Evolutionary conservation across 768 basidiomycete species (phyloP).

Genomic region (Termitomyces sp.): DNA sequence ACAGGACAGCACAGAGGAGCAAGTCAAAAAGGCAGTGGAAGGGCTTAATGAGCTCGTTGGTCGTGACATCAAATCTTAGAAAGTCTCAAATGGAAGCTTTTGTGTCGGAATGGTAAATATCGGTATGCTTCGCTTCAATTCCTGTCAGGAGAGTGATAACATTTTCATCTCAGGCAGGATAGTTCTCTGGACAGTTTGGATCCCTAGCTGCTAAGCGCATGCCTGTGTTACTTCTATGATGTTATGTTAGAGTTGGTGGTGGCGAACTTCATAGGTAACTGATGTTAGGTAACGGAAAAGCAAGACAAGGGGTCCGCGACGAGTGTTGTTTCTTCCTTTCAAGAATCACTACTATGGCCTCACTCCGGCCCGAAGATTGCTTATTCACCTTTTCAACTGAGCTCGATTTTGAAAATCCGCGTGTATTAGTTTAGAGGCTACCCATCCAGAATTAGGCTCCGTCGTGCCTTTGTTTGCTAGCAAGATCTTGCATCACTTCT

Average conservation of each 20-base stretch:
- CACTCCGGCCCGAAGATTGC: neutral
- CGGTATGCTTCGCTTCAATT: neutral
- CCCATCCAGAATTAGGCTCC: neutral
- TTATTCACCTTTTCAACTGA: neutral
- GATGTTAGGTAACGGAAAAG: neutral
- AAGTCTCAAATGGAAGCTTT: neutral
- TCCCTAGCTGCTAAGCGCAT: too few species aligned
- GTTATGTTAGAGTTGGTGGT: neutral
- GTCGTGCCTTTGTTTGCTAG: conserved; percentile 5
- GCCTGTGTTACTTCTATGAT: neutral
- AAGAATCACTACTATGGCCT: neutral
- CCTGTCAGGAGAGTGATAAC: neutral
- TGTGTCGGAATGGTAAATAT: neutral
- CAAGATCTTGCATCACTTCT: conserved; percentile 2
- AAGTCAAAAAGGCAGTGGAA: conserved; percentile 44
- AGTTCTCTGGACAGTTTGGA: neutral
- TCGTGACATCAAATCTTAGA: neutral
- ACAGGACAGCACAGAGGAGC: conserved; percentile 49
- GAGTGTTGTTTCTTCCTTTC: neutral
- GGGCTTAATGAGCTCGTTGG: conserved; percentile 28
- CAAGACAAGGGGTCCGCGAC: neutral
- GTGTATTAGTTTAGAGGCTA: conserved; percentile 2
- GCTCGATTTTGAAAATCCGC: conserved; percentile 4
- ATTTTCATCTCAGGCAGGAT: neutral
- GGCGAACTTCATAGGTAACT: too few species aligned